Evolutionary conservation across 805 yeast genomes (phyloP).

Genomic region (Kuraishia molischiana): DNA sequence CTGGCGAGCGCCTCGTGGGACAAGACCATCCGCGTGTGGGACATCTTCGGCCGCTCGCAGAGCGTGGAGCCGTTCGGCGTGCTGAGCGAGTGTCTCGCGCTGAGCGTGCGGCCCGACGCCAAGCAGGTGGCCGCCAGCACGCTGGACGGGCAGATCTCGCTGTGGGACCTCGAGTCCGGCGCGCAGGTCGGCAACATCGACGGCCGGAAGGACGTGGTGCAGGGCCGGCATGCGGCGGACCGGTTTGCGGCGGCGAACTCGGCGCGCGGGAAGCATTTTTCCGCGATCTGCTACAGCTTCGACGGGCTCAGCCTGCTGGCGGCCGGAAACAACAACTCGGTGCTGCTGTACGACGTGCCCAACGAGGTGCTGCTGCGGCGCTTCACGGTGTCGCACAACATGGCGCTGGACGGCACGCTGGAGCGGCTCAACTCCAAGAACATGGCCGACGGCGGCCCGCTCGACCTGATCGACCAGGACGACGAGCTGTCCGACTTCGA

Average conservation of each 20-base stretch:
- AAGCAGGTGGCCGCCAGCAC: conserved; percentile 83
- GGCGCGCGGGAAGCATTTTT: conserved; percentile 74
- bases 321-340: conserved; percentile 87
- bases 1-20: conserved; percentile 96
- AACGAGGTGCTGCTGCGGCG: conserved; percentile 80
- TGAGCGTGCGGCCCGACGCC: conserved; percentile 89
- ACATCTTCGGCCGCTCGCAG: conserved; percentile 77
- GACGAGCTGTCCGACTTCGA: conserved; percentile 85
- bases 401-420: conserved; percentile 85
- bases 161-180: conserved; percentile 78
- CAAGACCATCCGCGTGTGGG: conserved; percentile 89
- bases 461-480: conserved; percentile 70
- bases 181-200: conserved; percentile 78
- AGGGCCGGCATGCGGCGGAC: conserved; percentile 79
- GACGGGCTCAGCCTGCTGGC: conserved; percentile 87
- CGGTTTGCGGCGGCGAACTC: conserved; percentile 75
- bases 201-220: conserved; percentile 75
- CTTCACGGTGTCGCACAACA: conserved; percentile 79
- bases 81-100: conserved; percentile 71
- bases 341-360: conserved; percentile 83
- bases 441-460: conserved; percentile 82
- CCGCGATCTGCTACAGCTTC: conserved; percentile 73
- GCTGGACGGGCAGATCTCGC: conserved; percentile 75
- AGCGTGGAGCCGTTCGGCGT: conserved; percentile 87
- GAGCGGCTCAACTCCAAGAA: conserved; percentile 68